Conservation (phyloP, 2,329 filamentous ascomycete species). For the Epichloe amarillans region DNA sequence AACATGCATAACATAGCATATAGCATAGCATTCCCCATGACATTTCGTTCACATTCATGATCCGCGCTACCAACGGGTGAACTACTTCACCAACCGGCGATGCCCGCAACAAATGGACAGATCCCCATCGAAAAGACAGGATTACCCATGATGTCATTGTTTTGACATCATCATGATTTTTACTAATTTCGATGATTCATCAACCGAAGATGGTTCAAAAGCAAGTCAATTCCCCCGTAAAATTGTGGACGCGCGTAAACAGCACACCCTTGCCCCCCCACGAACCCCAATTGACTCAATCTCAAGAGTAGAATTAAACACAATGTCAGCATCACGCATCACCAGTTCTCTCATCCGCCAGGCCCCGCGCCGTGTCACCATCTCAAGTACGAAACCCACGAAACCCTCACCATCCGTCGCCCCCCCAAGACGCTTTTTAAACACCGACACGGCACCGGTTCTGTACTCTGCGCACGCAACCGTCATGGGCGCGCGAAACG, state of each 20-base stretch:
- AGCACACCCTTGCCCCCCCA: too few species aligned
- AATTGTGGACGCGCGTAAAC: too few species aligned
- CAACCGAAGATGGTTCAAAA: background rate
- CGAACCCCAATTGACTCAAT: too few species aligned
- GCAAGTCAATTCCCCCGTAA: background rate
- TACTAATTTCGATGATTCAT: background rate
- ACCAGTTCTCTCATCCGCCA: conserved; percentile 2
- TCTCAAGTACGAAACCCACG: background rate
- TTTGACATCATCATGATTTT: background rate
- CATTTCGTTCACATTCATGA: too few species aligned
- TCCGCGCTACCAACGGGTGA: too few species aligned
- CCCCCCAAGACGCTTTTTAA: conserved; percentile 16
- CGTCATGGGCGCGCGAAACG: conserved; percentile 24
- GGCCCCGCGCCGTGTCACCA: background rate
- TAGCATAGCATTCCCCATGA: too few species aligned
- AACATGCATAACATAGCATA: too few species aligned
- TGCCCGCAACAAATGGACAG: background rate
- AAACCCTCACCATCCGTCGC: background rate
- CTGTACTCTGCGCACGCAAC: conserved; percentile 25
- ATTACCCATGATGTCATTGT: background rate
- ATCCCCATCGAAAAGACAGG: background rate
- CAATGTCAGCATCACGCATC: conserved; percentile 2
- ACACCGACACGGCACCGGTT: conserved; percentile 24
- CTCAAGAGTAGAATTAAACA: background rate
- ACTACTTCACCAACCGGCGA: background rate